A percentile compares a stretch with the other conserved stretches of the same genome.
phyloP scores from a whole-genome alignment of 169 alveolate genomes.

The Sarcocystis neurona region DNA sequence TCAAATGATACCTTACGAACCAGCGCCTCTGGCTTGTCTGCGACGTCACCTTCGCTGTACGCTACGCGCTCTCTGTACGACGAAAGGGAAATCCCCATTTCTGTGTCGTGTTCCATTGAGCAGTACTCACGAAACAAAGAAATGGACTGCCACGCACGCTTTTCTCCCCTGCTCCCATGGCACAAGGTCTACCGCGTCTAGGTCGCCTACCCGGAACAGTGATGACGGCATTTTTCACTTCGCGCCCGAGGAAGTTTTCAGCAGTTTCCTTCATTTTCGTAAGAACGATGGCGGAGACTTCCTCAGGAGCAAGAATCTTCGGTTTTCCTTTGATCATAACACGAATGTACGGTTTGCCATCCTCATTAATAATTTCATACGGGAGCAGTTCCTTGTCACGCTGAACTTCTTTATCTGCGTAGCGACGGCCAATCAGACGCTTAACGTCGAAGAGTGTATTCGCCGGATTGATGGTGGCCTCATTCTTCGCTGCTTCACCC shows the following conservation, averaged over 20 bases:
- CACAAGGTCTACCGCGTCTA: no score
- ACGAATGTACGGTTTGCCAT: slow-evolving; percentile 93
- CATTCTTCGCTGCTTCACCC: slow-evolving; percentile 98
- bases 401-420: slow-evolving; percentile 93
- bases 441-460: slow-evolving; percentile 97
- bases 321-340: slow-evolving; percentile 90
- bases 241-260: slow-evolving; percentile 95
- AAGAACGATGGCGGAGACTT: slow-evolving; percentile 97
- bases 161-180: neutral
- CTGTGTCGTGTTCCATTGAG: neutral
- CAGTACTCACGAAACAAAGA: neutral
- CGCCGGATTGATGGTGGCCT: slow-evolving; percentile 95
- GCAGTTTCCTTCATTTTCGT: slow-evolving; percentile 97
- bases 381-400: slow-evolving; percentile 95
- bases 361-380: slow-evolving; percentile 92
- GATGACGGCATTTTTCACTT: slow-evolving; percentile 83
- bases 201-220: slow-evolving; percentile 67
- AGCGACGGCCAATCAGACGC: slow-evolving; percentile 97
- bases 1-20: no score
- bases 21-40: no score
- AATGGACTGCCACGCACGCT: neutral
- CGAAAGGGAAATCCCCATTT: no score
- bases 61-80: no score
- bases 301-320: slow-evolving; percentile 97
- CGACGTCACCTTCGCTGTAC: no score